phyloP scores from a whole-genome alignment of 2,329 filamentous ascomycete species.

The Cladosporium sp. region DNA sequence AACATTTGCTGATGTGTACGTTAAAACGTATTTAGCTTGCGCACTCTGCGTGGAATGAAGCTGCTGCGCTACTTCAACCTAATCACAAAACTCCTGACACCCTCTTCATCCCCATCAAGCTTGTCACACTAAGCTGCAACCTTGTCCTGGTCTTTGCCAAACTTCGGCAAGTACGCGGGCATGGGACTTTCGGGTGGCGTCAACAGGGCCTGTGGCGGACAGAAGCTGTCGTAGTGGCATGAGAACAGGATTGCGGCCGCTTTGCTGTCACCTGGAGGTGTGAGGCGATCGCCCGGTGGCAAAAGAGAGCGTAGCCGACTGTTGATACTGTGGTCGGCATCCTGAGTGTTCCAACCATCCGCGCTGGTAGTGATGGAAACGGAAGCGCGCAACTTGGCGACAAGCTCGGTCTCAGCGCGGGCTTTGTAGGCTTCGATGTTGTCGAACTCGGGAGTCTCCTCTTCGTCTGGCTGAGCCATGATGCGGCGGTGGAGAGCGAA shows the following conservation, averaged over 20 bases:
- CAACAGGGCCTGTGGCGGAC: constrained; percentile 14
- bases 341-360: neutral
- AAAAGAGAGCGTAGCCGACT: neutral
- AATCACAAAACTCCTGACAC: neutral
- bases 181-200: constrained; percentile 26
- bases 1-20: too few species aligned
- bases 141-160: neutral
- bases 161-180: neutral
- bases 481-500: constrained; percentile 42
- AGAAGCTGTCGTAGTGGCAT: constrained; percentile 28
- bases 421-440: constrained; percentile 29
- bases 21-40: too few species aligned
- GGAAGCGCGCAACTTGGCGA: constrained; percentile 22
- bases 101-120: neutral
- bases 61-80: too few species aligned
- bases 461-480: constrained; percentile 35
- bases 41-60: too few species aligned
- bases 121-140: neutral
- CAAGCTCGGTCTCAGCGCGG: constrained; percentile 21
- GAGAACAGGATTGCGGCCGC: constrained; percentile 28
- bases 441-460: constrained; percentile 42
- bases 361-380: constrained; percentile 1
- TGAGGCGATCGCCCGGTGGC: neutral
- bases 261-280: constrained; percentile 21
- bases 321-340: neutral